A percentile compares a stretch with the other conserved stretches of the same genome.
Conservation (phyloP, 768 basidiomycete species). For the Fomitopsis pulvina region DNA sequence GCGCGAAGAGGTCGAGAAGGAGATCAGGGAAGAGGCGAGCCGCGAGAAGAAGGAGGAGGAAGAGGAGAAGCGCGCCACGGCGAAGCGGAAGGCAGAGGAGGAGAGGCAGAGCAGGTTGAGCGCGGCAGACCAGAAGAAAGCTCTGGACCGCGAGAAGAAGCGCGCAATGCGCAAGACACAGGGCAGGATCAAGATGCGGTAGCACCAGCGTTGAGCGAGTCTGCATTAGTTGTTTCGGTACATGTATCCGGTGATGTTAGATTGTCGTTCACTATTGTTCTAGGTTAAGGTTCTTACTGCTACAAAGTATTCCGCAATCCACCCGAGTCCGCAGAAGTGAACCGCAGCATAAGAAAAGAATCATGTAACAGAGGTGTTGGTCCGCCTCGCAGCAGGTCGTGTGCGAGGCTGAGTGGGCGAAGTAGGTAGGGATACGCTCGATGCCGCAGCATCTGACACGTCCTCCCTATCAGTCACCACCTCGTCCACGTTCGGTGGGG, state of each 20-base stretch:
- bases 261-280: not conserved
- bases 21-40: slow-evolving; percentile 59
- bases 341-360: not conserved
- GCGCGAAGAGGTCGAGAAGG: slow-evolving; percentile 65
- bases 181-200: slow-evolving; percentile 38
- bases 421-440: slow-evolving; percentile 9
- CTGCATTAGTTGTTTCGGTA: not conserved
- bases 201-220: not conserved
- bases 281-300: not conserved
- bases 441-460: not conserved
- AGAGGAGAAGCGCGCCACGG: slow-evolving; percentile 62
- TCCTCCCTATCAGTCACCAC: slow-evolving; percentile 1
- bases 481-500: not conserved
- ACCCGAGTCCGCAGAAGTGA: not conserved
- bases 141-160: slow-evolving; percentile 73
- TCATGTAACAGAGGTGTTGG: not conserved
- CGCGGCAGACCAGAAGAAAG: slow-evolving; percentile 77
- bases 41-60: slow-evolving; percentile 70
- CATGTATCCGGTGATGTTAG: slow-evolving; percentile 1
- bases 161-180: slow-evolving; percentile 64
- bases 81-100: slow-evolving; percentile 68
- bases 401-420: not conserved
- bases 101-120: slow-evolving; percentile 68
- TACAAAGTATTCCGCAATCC: slow-evolving; percentile 1
- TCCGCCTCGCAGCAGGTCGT: not conserved